Conservation (phyloP, 345 rosid genomes). For the Melaleuca quinquenervia region DNA sequence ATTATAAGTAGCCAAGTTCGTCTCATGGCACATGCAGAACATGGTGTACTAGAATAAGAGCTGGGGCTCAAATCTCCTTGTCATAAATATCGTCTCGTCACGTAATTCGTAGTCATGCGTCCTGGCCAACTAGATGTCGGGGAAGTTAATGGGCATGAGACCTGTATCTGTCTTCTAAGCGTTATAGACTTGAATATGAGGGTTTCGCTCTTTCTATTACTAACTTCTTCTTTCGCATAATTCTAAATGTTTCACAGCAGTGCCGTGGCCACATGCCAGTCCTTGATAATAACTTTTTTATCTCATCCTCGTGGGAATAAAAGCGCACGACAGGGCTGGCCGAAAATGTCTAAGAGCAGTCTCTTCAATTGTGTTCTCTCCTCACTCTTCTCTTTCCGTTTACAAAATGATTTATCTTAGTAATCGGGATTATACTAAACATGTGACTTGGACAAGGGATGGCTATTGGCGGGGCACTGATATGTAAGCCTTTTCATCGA, state of each 20-base stretch:
- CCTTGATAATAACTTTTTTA: neutral
- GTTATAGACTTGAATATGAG: neutral
- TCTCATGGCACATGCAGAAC: neutral
- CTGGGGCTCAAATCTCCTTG: neutral
- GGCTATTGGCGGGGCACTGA: neutral
- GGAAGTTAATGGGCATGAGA: neutral
- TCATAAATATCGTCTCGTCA: neutral
- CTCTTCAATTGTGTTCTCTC: neutral
- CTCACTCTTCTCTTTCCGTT: neutral
- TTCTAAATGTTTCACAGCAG: neutral
- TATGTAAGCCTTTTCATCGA: neutral
- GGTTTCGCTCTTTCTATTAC: neutral
- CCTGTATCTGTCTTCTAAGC: neutral
- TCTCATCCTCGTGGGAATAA: neutral
- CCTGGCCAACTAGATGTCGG: neutral
- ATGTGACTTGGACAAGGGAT: neutral
- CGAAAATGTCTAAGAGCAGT: neutral
- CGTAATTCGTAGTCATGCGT: neutral
- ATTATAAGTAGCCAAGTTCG: neutral
- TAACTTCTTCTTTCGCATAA: neutral
- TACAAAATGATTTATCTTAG: neutral
- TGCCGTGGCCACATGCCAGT: neutral
- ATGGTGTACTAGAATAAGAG: neutral
- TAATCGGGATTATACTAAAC: neutral
- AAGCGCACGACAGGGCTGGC: neutral